Percentiles rank a stretch among this genome's conserved stretches.
phyloP scores from a whole-genome alignment of 1,284 basidiomycete species.

The Cutaneotrichosporon cyanovorans region DNA sequence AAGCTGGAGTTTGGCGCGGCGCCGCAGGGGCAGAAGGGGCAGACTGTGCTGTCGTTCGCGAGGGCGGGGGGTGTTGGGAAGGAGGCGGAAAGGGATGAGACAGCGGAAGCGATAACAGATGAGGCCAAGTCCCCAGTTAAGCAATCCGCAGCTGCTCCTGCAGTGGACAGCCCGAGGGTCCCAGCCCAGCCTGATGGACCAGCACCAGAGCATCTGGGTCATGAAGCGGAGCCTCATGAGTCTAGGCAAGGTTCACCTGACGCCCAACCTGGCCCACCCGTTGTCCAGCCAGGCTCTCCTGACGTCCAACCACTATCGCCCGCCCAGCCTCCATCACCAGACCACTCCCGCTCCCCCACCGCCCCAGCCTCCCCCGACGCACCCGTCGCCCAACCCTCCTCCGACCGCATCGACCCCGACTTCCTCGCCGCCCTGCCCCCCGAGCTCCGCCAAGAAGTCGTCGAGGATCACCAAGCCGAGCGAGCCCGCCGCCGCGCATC shows the following conservation, averaged over 20 bases:
- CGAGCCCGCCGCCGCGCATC: background rate
- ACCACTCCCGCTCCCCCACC: too few relatives aligned
- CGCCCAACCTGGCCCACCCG: too few relatives aligned
- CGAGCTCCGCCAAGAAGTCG: slow-evolving; percentile 30
- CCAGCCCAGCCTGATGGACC: too few relatives aligned
- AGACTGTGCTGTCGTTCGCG: slow-evolving; percentile 27
- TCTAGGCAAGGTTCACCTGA: too few relatives aligned
- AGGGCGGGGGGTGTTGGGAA: slow-evolving; percentile 1
- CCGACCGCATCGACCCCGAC: slow-evolving; percentile 35
- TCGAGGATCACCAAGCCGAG: slow-evolving; percentile 18
- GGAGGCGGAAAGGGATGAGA: slow-evolving; percentile 1
- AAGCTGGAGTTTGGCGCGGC: slow-evolving; percentile 60
- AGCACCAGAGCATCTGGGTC: too few relatives aligned
- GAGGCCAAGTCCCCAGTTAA: too few relatives aligned
- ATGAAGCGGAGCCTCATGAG: too few relatives aligned
- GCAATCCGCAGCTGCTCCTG: too few relatives aligned
- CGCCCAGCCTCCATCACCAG: too few relatives aligned
- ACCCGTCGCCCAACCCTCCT: background rate
- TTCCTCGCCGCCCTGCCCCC: slow-evolving; percentile 35
- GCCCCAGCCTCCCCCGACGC: background rate
- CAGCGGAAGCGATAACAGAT: background rate
- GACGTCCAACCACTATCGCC: too few relatives aligned
- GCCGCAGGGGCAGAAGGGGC: slow-evolving; percentile 12
- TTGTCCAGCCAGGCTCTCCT: too few relatives aligned
- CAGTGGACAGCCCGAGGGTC: too few relatives aligned